Conservation (phyloP, 106 monocot species). For the Dioscorea dumetorum region DNA sequence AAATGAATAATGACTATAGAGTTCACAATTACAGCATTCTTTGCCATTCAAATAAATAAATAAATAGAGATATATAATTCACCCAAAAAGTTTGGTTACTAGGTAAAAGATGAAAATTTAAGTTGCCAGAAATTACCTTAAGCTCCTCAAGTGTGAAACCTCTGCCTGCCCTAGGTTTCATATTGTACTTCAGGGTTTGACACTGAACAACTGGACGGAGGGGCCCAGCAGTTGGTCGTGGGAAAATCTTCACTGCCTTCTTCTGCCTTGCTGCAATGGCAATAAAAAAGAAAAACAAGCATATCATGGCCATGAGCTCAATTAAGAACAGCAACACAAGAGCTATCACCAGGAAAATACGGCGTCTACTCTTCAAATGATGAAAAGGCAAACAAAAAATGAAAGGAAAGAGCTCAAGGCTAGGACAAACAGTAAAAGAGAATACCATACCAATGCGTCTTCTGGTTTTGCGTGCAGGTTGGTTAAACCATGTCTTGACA, state of each 20-base stretch:
- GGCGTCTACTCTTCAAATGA: neutral
- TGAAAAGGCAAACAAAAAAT: neutral
- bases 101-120: neutral
- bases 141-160: slow-evolving; percentile 63
- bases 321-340: too few relatives aligned
- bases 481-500: slow-evolving; percentile 67
- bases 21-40: too few relatives aligned
- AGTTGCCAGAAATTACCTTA: slow-evolving; percentile 19
- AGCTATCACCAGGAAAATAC: too few relatives aligned
- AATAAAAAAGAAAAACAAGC: neutral
- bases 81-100: neutral
- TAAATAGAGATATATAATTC: too few relatives aligned
- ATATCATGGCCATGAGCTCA: too few relatives aligned
- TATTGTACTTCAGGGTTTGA: slow-evolving; percentile 51
- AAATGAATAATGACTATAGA: too few relatives aligned
- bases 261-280: slow-evolving; percentile 43
- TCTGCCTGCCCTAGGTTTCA: slow-evolving; percentile 55
- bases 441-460: slow-evolving; percentile 31
- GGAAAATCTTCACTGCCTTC: slow-evolving; percentile 61
- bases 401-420: neutral
- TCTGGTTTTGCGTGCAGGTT: slow-evolving; percentile 46
- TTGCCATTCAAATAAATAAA: too few relatives aligned
- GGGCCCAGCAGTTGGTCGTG: slow-evolving; percentile 60
- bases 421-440: neutral
- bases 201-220: slow-evolving; percentile 59